A percentile compares a stretch with the other conserved stretches of the same genome.
Evolutionary conservation across 2,329 filamentous ascomycete genomes (phyloP).

Genomic region (Paraphoma chrysanthemicola): DNA sequence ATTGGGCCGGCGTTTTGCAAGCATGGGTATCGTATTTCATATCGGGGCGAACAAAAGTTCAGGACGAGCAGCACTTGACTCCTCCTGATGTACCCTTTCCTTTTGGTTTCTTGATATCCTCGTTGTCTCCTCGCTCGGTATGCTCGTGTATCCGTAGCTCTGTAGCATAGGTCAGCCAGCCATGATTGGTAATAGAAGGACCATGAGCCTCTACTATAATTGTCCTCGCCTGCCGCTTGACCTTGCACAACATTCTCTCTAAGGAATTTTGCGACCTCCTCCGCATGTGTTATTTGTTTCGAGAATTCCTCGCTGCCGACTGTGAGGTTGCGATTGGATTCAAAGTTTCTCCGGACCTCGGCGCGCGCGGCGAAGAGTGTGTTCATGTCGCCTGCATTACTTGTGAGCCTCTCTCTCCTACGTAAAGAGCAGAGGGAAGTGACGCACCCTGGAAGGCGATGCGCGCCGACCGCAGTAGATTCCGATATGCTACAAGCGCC

Average conservation of each 20-base stretch:
- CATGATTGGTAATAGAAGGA: background rate
- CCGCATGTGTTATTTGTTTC: slow-evolving; percentile 76
- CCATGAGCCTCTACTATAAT: slow-evolving; percentile 64
- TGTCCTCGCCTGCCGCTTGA: slow-evolving; percentile 58
- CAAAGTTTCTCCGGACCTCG: slow-evolving; percentile 78
- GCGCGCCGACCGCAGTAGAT: slow-evolving; percentile 79
- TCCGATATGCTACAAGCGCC: slow-evolving; percentile 79
- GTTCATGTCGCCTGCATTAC: slow-evolving; percentile 68
- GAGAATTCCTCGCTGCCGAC: slow-evolving; percentile 65
- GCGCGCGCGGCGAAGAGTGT: slow-evolving; percentile 73
- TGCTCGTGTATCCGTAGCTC: slow-evolving; percentile 88
- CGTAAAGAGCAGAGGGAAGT: background rate
- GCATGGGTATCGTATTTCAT: slow-evolving; percentile 42
- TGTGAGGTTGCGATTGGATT: slow-evolving; percentile 67
- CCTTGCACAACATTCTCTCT: slow-evolving; percentile 90
- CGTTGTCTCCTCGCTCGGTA: slow-evolving; percentile 92
- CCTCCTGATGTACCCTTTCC: slow-evolving; percentile 50
- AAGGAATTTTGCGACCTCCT: slow-evolving; percentile 82
- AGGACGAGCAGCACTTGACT: slow-evolving; percentile 49
- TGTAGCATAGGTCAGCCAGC: slow-evolving; percentile 48
- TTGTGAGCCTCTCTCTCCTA: background rate
- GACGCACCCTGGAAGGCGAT: slow-evolving; percentile 80
- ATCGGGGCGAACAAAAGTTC: slow-evolving; percentile 31
- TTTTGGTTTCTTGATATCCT: slow-evolving; percentile 75
- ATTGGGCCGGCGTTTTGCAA: slow-evolving; percentile 36